Evolutionary conservation across 2,329 filamentous ascomycete genomes (phyloP).

Genomic region (Cytospora paraplurivora): DNA sequence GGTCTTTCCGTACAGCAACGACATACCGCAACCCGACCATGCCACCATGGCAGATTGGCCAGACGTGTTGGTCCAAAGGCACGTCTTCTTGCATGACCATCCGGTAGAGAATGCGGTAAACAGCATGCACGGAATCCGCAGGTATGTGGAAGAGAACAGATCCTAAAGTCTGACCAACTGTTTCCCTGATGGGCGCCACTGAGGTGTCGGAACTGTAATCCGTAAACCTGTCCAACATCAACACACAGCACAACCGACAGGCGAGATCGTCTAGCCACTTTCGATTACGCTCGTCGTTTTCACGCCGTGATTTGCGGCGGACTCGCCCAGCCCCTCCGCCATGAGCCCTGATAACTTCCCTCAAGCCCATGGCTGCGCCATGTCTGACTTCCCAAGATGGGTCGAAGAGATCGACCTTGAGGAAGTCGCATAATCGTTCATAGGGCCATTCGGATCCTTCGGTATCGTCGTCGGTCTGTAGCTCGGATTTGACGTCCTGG

Average conservation of each 20-base stretch:
- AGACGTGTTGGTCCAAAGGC: constrained; percentile 71
- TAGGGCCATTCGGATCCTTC: constrained; percentile 91
- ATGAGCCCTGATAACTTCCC: constrained; percentile 90
- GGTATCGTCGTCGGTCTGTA: constrained; percentile 75
- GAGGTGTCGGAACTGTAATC: constrained; percentile 98
- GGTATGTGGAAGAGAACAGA: constrained; percentile 85
- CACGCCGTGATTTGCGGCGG: constrained; percentile 66
- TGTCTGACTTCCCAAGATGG: constrained; percentile 93
- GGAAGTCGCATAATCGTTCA: constrained; percentile 88
- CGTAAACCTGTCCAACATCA: constrained; percentile 96
- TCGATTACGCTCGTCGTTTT: constrained; percentile 80
- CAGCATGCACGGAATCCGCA: constrained; percentile 74
- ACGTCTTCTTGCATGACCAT: constrained; percentile 92
- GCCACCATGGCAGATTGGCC: constrained; percentile 95
- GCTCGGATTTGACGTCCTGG: constrained; percentile 76
- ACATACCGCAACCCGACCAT: constrained; percentile 97
- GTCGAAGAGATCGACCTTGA: constrained; percentile 93
- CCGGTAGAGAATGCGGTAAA: constrained; percentile 81
- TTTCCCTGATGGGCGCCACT: constrained; percentile 93
- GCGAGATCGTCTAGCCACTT: constrained; percentile 92
- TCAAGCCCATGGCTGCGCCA: constrained; percentile 90
- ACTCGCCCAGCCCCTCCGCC: constrained; percentile 82
- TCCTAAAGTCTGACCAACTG: constrained; percentile 89
- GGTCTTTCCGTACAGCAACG: constrained; percentile 90
- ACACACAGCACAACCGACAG: constrained; percentile 91